A percentile compares a stretch with the other conserved stretches of the same genome.
phyloP scores from a whole-genome alignment of 208 protist species.

The Acanthamoeba quina region DNA sequence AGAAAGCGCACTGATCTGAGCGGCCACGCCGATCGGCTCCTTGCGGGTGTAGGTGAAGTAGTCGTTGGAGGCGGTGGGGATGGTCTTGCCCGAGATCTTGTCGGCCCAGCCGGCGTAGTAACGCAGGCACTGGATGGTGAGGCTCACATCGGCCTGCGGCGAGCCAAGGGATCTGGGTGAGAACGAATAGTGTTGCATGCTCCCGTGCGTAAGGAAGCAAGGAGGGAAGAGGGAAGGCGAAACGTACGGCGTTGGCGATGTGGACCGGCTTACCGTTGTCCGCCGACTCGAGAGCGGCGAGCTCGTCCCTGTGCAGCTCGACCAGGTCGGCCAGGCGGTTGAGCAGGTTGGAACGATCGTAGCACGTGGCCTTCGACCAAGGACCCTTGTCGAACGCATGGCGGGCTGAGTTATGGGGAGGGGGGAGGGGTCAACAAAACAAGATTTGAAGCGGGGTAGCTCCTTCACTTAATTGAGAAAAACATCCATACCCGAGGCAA shows the following conservation, averaged over 20 bases:
- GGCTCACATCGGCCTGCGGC: slow-evolving; percentile 86
- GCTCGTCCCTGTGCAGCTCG: slow-evolving; percentile 86
- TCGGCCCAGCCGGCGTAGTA: slow-evolving; percentile 94
- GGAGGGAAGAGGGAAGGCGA: not conserved
- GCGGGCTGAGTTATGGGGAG: slow-evolving; percentile 87
- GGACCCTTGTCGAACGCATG: slow-evolving; percentile 86
- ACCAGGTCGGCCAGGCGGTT: slow-evolving; percentile 90
- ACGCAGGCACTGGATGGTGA: slow-evolving; percentile 88
- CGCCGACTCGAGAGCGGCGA: slow-evolving; percentile 91
- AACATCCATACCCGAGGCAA: slow-evolving; percentile 77
- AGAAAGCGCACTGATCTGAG: slow-evolving; percentile 82
- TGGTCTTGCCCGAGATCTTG: slow-evolving; percentile 93
- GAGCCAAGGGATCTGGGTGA: not conserved
- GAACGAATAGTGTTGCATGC: not conserved
- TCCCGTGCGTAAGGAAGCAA: not conserved
- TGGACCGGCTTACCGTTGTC: slow-evolving; percentile 94
- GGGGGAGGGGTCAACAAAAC: not conserved
- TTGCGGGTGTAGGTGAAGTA: slow-evolving; percentile 89
- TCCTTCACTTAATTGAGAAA: not conserved
- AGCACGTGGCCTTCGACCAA: slow-evolving; percentile 73
- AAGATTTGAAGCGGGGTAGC: not conserved
- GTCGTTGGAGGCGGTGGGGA: slow-evolving; percentile 83
- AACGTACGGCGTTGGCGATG: slow-evolving; percentile 80
- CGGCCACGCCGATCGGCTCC: slow-evolving; percentile 93
- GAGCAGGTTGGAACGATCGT: slow-evolving; percentile 81